These are phyloP conservation scores for Paramecium pentaurelia DNA, from an alignment of 73 alveolate species.

Conservation along the genomic window DNA sequence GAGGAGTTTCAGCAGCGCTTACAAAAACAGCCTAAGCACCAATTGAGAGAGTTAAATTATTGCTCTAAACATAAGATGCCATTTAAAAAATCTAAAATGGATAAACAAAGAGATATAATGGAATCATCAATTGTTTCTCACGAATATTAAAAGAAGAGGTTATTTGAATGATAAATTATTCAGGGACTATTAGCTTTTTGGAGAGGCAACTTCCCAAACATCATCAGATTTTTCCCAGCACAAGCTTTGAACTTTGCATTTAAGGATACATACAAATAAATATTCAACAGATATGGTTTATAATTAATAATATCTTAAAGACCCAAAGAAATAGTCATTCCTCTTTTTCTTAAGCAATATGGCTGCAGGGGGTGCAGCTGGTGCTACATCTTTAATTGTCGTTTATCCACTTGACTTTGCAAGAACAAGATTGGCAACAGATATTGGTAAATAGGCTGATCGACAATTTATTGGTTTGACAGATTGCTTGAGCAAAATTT, in stretches of 20 bases:
- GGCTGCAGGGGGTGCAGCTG: conserved; percentile 93
- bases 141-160: conserved; percentile 68
- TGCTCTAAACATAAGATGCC: conserved; percentile 90
- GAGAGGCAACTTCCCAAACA: conserved; percentile 95
- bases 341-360: conserved; percentile 84
- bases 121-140: conserved; percentile 74
- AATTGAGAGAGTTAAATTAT: conserved; percentile 92
- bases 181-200: conserved; percentile 89
- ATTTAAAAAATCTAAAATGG: conserved; percentile 65
- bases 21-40: conserved; percentile 94
- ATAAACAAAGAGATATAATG: conserved; percentile 79
- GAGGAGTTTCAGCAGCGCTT: conserved; percentile 93
- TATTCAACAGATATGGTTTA: conserved; percentile 66
- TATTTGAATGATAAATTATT: too few species aligned
- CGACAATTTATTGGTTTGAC: conserved; percentile 83
- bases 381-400: conserved; percentile 81
- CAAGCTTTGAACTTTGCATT: conserved; percentile 93
- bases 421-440: conserved; percentile 94
- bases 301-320: neutral
- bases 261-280: conserved; percentile 82
- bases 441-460: conserved; percentile 80
- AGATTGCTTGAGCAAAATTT: conserved; percentile 77
- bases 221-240: conserved; percentile 83
- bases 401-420: conserved; percentile 94
- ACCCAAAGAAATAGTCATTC: conserved; percentile 74